Conservation (phyloP, 202 grass and related monocot genomes). For the Schoenoplectus triqueter region DNA sequence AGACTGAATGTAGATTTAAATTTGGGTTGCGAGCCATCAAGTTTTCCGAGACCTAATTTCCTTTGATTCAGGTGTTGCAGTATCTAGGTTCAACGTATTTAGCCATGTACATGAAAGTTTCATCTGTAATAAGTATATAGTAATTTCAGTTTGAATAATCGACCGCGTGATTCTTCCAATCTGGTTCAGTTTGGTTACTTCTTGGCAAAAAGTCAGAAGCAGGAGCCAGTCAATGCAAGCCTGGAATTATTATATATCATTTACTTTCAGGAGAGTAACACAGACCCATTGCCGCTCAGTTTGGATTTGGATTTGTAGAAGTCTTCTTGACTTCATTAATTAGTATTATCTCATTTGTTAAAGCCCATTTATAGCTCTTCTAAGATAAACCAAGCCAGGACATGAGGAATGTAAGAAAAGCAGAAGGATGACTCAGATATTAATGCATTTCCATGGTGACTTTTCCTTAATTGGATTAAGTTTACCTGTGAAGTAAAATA, state of each 20-base stretch:
- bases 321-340: neutral
- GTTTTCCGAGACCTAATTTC: neutral
- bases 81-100: neutral
- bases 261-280: neutral
- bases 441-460: constrained; percentile 17
- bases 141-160: constrained; percentile 16
- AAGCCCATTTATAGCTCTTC: constrained; percentile 10
- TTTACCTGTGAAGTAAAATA: constrained; percentile 31
- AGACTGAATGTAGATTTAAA: neutral
- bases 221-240: neutral
- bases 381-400: constrained; percentile 14
- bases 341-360: constrained; percentile 26
- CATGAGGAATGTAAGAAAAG: neutral
- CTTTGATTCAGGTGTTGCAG: neutral
- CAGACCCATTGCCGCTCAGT: neutral
- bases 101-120: constrained; percentile 1
- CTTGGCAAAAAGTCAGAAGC: constrained; percentile 15
- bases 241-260: constrained; percentile 11
- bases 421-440: neutral
- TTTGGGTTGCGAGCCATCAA: neutral
- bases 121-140: neutral
- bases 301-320: neutral
- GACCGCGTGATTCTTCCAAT: neutral
- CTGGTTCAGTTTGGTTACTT: neutral
- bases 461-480: constrained; percentile 19